Evolutionary conservation across 139 green algal species (phyloP).

Genomic region (Eudorina sp.): DNA sequence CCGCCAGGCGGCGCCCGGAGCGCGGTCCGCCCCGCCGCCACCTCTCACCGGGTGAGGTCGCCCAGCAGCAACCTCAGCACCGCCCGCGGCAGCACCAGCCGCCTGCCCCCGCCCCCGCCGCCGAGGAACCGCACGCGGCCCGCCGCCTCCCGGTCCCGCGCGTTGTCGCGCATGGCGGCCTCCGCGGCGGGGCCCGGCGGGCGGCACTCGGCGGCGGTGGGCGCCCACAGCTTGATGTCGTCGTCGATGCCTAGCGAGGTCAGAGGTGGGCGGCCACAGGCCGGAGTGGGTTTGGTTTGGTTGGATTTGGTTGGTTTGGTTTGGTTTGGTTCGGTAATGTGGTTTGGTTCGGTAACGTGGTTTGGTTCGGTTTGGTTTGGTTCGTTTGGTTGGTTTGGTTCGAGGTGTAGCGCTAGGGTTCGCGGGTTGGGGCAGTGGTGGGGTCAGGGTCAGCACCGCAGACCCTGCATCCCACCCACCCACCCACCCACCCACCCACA

Average conservation of each 20-base stretch:
- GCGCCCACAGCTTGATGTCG: conserved; percentile 68
- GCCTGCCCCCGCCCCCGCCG: not conserved
- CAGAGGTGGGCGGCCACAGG: not conserved
- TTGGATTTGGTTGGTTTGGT: not conserved
- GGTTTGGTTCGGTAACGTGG: not conserved
- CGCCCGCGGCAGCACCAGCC: not conserved
- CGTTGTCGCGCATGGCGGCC: not conserved
- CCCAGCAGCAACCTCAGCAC: conserved; percentile 16
- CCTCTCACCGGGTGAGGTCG: not conserved
- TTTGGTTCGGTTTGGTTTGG: not conserved
- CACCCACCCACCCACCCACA: not conserved
- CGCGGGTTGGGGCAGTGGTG: too few species aligned
- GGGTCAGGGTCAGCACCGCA: not conserved
- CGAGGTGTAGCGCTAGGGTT: too few species aligned
- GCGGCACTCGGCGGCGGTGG: conserved; percentile 14
- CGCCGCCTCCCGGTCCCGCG: not conserved
- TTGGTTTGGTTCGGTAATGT: not conserved
- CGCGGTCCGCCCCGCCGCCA: not conserved
- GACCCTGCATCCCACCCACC: not conserved
- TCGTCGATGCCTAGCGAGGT: conserved; percentile 56
- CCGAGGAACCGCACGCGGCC: not conserved
- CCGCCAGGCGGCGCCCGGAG: not conserved
- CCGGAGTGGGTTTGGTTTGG: not conserved
- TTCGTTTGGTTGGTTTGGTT: not conserved
- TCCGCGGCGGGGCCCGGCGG: not conserved